Evolutionary conservation across 176 grass and related monocot genomes (phyloP).

Genomic region (Secale cereale): DNA sequence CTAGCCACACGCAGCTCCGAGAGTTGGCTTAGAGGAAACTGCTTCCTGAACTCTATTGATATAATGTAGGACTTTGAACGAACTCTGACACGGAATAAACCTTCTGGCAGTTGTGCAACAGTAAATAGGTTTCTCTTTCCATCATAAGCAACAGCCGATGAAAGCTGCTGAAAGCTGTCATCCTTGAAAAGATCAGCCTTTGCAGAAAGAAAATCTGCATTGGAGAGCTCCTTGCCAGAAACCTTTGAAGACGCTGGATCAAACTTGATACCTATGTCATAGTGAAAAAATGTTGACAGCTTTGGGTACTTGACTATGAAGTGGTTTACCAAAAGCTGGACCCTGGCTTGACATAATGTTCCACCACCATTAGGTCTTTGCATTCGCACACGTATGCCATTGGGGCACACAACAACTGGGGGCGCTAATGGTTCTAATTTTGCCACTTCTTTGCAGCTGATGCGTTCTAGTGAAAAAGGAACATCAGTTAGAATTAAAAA

Average conservation of each 20-base stretch:
- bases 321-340: conserved; percentile 50
- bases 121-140: conserved; percentile 50
- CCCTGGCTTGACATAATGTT: background rate
- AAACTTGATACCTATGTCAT: conserved; percentile 48
- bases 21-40: conserved; percentile 43
- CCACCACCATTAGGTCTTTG: conserved; percentile 46
- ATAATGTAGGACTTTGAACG: conserved; percentile 37
- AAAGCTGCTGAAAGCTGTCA: conserved; percentile 21
- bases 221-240: conserved; percentile 44
- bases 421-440: conserved; percentile 8
- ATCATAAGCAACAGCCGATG: conserved; percentile 51
- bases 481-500: conserved; percentile 25
- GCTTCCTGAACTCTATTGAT: conserved; percentile 43
- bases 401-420: background rate
- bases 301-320: conserved; percentile 42
- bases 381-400: conserved; percentile 32
- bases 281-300: conserved; percentile 42
- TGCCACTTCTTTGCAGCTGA: conserved; percentile 1
- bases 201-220: conserved; percentile 41
- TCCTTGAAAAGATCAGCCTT: conserved; percentile 60
- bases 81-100: conserved; percentile 36
- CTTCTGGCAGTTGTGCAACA: conserved; percentile 35
- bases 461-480: conserved; percentile 24
- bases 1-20: conserved; percentile 43
- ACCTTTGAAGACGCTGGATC: conserved; percentile 21